These are phyloP conservation scores for Helminthosporium solani DNA, from an alignment of 2,329 filamentous ascomycete species.

Conservation along the genomic window DNA sequence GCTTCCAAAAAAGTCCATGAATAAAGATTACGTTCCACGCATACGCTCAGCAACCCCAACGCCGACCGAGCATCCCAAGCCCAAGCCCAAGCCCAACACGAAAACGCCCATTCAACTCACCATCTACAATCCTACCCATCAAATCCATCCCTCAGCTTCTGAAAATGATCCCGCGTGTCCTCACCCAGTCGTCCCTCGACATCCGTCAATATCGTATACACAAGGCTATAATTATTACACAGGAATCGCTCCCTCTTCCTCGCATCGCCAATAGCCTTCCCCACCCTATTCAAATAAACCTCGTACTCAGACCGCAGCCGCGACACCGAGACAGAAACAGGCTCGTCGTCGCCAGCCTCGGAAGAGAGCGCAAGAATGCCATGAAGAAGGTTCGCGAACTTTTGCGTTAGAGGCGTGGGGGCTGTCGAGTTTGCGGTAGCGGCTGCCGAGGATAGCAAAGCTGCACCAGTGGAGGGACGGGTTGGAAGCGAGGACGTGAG, in stretches of 20 bases:
- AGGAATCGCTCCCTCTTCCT: slow-evolving; percentile 84
- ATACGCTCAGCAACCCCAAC: no score
- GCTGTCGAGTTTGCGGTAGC: slow-evolving; percentile 66
- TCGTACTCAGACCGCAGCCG: slow-evolving; percentile 81
- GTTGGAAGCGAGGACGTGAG: slow-evolving; percentile 48
- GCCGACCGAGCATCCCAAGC: no score
- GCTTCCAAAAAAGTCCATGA: no score
- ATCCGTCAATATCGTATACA: slow-evolving; percentile 83
- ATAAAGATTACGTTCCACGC: no score
- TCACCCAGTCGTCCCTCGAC: slow-evolving; percentile 68
- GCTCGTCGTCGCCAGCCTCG: slow-evolving; percentile 94
- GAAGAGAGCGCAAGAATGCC: slow-evolving; percentile 79
- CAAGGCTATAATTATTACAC: slow-evolving; percentile 92
- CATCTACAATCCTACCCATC: slow-evolving; percentile 21
- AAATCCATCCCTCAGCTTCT: slow-evolving; percentile 53
- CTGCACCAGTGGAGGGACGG: slow-evolving; percentile 35
- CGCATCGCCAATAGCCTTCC: slow-evolving; percentile 72
- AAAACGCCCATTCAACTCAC: no score
- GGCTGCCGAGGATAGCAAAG: slow-evolving; percentile 39
- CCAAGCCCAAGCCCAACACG: no score
- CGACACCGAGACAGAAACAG: slow-evolving; percentile 76
- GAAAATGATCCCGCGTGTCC: slow-evolving; percentile 76
- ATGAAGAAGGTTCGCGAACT: slow-evolving; percentile 91
- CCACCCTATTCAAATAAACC: slow-evolving; percentile 74
- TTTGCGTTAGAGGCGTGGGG: slow-evolving; percentile 87